Base-by-base conservation (phyloP, 2,329 filamentous ascomycete genomes). In the Eurotiales sp. region DNA sequence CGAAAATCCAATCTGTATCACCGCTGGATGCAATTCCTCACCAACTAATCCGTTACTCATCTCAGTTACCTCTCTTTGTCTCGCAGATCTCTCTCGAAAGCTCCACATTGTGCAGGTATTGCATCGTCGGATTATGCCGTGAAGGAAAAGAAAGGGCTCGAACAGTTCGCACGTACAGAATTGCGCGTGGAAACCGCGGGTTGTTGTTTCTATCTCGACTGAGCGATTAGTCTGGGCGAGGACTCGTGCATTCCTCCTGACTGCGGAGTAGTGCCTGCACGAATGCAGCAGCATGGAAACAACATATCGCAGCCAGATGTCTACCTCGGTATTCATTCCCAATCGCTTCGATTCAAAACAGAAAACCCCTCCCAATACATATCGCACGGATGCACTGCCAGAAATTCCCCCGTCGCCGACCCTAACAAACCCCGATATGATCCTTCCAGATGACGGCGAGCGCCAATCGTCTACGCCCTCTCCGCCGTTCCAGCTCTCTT, bases 401-500 rank as follows among this genome's bases (percentile, higher is more conserved):
- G 53, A 55, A 32, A 42, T 63, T 39, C 84, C 87, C 57, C 83
- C 83, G 11, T 95, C 89, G 54, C 91, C 91, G 42, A 95, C 91
- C 2, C 76, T 96, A 62, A 95, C 90, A 51, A 95, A 96, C 69
- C 90, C 90, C 47, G 91, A 95, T 68, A 91, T 96, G 89, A 95
- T 96, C 62, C 75, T 96, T 47, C 91, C 91, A 55, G 84, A 85
- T 63, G 81, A 83, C 58, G 78, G 77, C 56, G 67, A 69, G 54
- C 69, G 68, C 59, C 63, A 69, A 59, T 65, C 67, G 65, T 80
- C 66, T 58, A 75, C 68, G 67, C 75, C 67, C 71, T 79, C 64
- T 75, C 77, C 65, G 73, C 77, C 64, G 71, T 81, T 66, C 64
- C 75, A 62, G 70, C 72, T 63, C 72, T 78, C 52, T 68, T 57